Conservation (phyloP, 257 asterid species). For the Solanum infundibuliforme region DNA sequence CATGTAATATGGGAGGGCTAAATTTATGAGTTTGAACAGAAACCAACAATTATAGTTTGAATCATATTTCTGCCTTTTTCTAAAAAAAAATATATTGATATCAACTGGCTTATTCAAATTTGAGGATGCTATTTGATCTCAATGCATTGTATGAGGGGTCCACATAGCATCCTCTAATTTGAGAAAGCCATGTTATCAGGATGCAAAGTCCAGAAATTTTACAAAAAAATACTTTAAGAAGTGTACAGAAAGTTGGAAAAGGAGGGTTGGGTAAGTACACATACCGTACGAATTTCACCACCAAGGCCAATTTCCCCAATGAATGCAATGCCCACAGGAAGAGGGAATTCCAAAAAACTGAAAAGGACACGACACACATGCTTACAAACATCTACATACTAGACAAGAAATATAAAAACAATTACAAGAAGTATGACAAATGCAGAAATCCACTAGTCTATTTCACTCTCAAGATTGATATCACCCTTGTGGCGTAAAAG, state of each 20-base stretch:
- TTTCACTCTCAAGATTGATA: background rate
- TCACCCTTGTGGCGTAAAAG: background rate
- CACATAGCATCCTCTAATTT: background rate
- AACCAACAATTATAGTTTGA: background rate
- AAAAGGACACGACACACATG: constrained; percentile 1
- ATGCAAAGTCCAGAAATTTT: background rate
- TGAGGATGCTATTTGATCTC: background rate
- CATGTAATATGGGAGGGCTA: background rate
- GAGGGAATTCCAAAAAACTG: constrained; percentile 91
- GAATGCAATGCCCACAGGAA: constrained; percentile 78
- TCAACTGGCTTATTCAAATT: background rate
- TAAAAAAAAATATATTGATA: background rate
- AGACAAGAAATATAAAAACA: background rate
- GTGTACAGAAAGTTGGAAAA: background rate
- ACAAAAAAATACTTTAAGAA: background rate
- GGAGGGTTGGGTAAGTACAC: background rate
- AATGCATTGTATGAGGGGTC: background rate
- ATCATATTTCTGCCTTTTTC: background rate
- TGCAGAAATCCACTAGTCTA: background rate
- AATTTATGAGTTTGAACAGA: background rate
- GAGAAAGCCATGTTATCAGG: background rate
- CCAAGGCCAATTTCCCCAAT: constrained; percentile 89
- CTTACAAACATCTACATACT: background rate
- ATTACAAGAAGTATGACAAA: background rate
- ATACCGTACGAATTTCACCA: constrained; percentile 82